A percentile compares a stretch with the other conserved stretches of the same genome.
phyloP scores from a whole-genome alignment of 2,329 filamentous ascomycete genomes.

The Talaromyces sp. region DNA sequence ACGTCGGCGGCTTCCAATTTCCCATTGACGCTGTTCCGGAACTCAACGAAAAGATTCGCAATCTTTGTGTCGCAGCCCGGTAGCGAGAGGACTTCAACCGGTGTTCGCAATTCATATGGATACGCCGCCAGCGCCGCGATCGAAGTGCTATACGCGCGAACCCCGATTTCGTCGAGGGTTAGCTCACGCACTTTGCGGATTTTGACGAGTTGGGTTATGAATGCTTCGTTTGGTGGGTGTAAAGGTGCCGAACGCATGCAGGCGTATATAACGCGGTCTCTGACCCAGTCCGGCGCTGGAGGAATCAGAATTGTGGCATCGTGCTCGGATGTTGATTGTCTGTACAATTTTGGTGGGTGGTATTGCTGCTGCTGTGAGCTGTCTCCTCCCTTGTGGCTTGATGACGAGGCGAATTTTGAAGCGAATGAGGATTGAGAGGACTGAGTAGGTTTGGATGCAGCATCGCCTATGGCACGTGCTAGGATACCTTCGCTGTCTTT shows the following conservation, averaged over 20 bases:
- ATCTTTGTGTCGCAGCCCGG: constrained; percentile 82
- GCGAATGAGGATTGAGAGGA: neutral
- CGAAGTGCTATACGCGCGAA: constrained; percentile 80
- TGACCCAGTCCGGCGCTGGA: constrained; percentile 66
- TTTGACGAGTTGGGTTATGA: constrained; percentile 70
- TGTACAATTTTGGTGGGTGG: constrained; percentile 50
- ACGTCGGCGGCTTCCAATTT: constrained; percentile 62
- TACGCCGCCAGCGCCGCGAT: constrained; percentile 84
- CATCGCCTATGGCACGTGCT: constrained; percentile 51
- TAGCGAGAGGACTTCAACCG: constrained; percentile 50
- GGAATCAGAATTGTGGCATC: constrained; percentile 60
- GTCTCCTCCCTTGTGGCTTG: constrained; percentile 11
- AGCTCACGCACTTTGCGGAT: constrained; percentile 70
- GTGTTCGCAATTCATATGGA: constrained; percentile 54
- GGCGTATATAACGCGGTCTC: constrained; percentile 64
- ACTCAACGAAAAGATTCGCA: constrained; percentile 73
- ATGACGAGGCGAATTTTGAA: constrained; percentile 25
- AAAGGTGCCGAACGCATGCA: constrained; percentile 75
- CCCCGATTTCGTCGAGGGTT: constrained; percentile 71
- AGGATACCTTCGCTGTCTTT: constrained; percentile 12
- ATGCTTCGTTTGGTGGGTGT: constrained; percentile 67
- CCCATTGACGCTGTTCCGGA: constrained; percentile 56
- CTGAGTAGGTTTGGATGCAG: constrained; percentile 22
- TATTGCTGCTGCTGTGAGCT: constrained; percentile 26
- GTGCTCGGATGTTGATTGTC: constrained; percentile 74